phyloP scores from a whole-genome alignment of 306 rosid genomes.

The Casuarina glauca region DNA sequence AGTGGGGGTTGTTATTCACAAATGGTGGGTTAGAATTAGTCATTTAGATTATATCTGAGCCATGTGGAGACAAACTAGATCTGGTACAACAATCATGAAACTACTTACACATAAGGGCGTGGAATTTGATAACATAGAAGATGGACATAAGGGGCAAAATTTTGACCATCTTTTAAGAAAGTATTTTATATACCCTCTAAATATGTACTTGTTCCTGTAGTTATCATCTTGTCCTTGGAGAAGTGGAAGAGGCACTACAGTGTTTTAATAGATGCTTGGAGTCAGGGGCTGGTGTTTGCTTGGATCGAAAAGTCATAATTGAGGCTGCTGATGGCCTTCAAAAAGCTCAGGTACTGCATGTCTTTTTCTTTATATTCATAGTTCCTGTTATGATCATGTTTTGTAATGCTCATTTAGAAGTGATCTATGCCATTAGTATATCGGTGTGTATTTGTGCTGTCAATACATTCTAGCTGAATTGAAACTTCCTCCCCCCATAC shows the following conservation, averaged over 20 bases:
- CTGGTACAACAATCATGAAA: background rate
- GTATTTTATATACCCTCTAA: background rate
- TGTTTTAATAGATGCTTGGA: slow-evolving; percentile 63
- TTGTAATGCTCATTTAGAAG: slow-evolving; percentile 13
- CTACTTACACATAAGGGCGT: background rate
- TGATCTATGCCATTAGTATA: background rate
- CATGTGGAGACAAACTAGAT: background rate
- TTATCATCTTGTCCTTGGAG: slow-evolving; percentile 89
- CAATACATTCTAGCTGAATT: background rate
- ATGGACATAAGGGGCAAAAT: background rate
- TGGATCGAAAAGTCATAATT: slow-evolving; percentile 75
- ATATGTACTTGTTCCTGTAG: slow-evolving; percentile 40
- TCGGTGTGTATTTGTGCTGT: background rate
- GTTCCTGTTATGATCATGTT: slow-evolving; percentile 17
- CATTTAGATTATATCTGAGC: background rate
- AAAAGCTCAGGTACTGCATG: slow-evolving; percentile 73
- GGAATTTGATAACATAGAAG: background rate
- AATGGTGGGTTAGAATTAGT: background rate
- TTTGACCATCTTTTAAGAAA: background rate
- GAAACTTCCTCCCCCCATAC: background rate
- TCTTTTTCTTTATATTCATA: slow-evolving; percentile 24
- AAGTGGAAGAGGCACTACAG: slow-evolving; percentile 57
- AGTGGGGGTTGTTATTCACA: background rate
- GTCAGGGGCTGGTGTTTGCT: slow-evolving; percentile 59
- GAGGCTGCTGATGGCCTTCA: slow-evolving; percentile 89